Conservation (phyloP, 345 rosid genomes). For the Citrus medica region DNA sequence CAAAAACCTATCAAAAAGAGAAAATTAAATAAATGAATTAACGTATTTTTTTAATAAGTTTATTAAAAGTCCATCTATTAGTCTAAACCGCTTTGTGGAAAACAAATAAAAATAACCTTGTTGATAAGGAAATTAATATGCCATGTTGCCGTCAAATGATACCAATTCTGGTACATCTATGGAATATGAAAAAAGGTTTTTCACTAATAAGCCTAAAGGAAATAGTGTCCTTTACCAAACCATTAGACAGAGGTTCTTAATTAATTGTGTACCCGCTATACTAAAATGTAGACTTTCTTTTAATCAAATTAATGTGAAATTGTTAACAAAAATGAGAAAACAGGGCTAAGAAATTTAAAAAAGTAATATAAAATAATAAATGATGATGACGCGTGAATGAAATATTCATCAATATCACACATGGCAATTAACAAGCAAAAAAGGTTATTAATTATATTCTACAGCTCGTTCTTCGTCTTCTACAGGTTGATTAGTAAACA, state of each 20-base stretch:
- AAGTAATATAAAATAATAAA: not conserved
- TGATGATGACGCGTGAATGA: not conserved
- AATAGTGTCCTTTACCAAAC: no score
- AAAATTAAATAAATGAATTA: not conserved
- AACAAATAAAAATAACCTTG: not conserved
- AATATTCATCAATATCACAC: not conserved
- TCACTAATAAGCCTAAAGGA: not conserved
- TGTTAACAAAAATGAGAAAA: no score
- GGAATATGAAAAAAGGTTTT: not conserved
- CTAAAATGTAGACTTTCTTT: no score
- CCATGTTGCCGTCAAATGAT: conserved; percentile 16
- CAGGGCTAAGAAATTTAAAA: no score
- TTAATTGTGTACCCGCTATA: no score
- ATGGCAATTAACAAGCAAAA: not conserved
- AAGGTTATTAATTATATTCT: not conserved
- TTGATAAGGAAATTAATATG: not conserved
- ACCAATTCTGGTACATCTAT: not conserved
- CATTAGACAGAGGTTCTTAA: no score
- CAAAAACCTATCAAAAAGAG: conserved; percentile 25
- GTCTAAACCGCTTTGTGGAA: not conserved
- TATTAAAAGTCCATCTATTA: not conserved
- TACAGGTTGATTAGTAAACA: no score
- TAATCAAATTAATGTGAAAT: no score
- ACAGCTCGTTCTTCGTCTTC: no score
- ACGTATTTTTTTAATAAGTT: not conserved